Evolutionary conservation across 495 filamentous ascomycete species (phyloP).

Genomic region (Penicillium goetzii): DNA sequence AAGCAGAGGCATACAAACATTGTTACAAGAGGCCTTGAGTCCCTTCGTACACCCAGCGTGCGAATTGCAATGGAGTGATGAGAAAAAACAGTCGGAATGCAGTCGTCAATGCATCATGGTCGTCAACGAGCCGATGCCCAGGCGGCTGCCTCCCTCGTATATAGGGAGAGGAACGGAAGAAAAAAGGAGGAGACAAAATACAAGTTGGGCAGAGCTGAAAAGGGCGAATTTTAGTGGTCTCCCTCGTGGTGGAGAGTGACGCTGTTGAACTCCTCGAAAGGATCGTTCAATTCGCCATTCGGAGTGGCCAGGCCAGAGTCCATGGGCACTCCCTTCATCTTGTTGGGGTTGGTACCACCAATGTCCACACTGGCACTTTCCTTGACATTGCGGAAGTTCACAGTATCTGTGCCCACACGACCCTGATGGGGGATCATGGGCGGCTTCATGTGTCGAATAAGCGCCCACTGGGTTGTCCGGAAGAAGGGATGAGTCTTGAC

Average conservation of each 20-base stretch:
- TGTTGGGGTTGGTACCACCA: conserved; percentile 59
- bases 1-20: conserved; percentile 24
- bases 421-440: conserved; percentile 95
- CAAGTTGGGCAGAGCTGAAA: conserved; percentile 13
- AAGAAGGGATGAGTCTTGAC: conserved; percentile 98
- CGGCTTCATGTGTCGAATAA: conserved; percentile 97
- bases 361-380: conserved; percentile 96
- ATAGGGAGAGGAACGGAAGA: conserved; percentile 22
- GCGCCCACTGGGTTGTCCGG: conserved; percentile 91
- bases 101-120: conserved; percentile 48
- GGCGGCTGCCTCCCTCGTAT: conserved; percentile 28
- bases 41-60: conserved; percentile 37
- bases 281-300: conserved; percentile 82
- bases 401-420: conserved; percentile 79
- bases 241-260: conserved; percentile 98
- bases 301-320: conserved; percentile 86
- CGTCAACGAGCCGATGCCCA: conserved; percentile 41
- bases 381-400: conserved; percentile 97
- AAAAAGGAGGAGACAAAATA: conserved; percentile 15
- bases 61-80: conserved; percentile 23
- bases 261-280: conserved; percentile 98
- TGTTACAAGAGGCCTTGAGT: conserved; percentile 28
- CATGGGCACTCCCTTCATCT: conserved; percentile 76
- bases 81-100: conserved; percentile 30
- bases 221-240: conserved; percentile 49